Evolutionary conservation across 1,139 yeast genomes (phyloP).

Genomic region (Yamadazyma mexicana): DNA sequence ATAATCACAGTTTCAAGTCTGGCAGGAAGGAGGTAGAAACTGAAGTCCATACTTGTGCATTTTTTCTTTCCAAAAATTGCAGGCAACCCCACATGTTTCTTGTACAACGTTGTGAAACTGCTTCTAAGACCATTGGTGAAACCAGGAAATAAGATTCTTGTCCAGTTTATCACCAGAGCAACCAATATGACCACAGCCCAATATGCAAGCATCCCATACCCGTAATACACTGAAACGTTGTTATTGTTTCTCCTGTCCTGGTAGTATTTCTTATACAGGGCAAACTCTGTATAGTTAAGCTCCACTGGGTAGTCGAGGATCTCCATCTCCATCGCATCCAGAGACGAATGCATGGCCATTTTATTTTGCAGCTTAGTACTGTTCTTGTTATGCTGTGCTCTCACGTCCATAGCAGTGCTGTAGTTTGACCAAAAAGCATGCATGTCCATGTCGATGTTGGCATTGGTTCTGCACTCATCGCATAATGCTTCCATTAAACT

Average conservation of each 20-base stretch:
- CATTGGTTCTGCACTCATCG: background rate
- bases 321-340: background rate
- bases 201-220: slow-evolving; percentile 18
- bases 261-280: slow-evolving; percentile 7
- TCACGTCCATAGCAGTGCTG: slow-evolving; percentile 1
- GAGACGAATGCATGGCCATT: no score
- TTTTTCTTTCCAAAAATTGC: slow-evolving; percentile 30
- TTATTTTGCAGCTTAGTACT: background rate
- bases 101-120: slow-evolving; percentile 26
- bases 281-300: slow-evolving; percentile 5
- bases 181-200: slow-evolving; percentile 17
- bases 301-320: slow-evolving; percentile 5
- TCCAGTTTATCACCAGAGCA: slow-evolving; percentile 19
- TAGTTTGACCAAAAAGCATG: slow-evolving; percentile 6
- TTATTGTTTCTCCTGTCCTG: slow-evolving; percentile 8
- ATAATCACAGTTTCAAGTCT: slow-evolving; percentile 53
- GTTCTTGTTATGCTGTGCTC: background rate
- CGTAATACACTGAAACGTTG: slow-evolving; percentile 16
- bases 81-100: slow-evolving; percentile 41
- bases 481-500: slow-evolving; percentile 1
- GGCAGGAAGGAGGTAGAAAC: slow-evolving; percentile 49
- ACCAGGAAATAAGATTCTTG: slow-evolving; percentile 15
- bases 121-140: slow-evolving; percentile 6
- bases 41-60: slow-evolving; percentile 16
- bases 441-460: slow-evolving; percentile 1